Conservation (phyloP, 2,329 filamentous ascomycete genomes). For the Emergomyces orientalis region DNA sequence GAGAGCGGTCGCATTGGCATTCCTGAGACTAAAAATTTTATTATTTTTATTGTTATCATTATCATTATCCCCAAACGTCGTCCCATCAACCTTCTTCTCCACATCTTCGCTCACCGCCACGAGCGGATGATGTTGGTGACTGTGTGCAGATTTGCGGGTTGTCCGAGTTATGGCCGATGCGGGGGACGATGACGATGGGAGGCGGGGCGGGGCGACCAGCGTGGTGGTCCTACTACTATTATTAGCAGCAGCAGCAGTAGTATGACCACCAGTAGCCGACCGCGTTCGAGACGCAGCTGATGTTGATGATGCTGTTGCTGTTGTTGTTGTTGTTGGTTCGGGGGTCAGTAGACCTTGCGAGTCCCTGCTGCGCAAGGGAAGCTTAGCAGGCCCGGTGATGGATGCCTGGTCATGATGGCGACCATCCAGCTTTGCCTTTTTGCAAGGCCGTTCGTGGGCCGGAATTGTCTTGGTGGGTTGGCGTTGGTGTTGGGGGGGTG, state of each 20-base stretch:
- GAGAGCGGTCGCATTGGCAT: neutral
- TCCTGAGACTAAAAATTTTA: neutral
- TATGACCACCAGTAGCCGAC: neutral
- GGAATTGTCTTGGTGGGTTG: constrained; percentile 3
- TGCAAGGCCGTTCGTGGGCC: constrained; percentile 11
- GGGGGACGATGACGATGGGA: neutral
- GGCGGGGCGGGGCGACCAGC: neutral
- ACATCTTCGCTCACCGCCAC: constrained; percentile 11
- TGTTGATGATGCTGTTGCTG: neutral
- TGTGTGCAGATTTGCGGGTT: constrained; percentile 11
- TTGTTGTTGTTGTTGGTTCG: neutral
- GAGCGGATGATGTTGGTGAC: neutral
- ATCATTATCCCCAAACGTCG: neutral
- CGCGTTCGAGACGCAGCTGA: constrained; percentile 8
- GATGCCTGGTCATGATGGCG: constrained; percentile 11
- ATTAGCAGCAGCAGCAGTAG: neutral
- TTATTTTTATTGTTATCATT: neutral
- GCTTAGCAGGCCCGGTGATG: constrained; percentile 14
- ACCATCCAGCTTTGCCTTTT: constrained; percentile 15
- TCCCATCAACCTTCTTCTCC: neutral
- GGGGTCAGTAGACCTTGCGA: constrained; percentile 22
- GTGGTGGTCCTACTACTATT: neutral
- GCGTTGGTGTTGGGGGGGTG: neutral
- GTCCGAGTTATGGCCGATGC: constrained; percentile 16
- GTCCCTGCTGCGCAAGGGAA: constrained; percentile 20